Conservation (phyloP, 352 stramenopile genomes). For the Globisporangium nagaii region DNA sequence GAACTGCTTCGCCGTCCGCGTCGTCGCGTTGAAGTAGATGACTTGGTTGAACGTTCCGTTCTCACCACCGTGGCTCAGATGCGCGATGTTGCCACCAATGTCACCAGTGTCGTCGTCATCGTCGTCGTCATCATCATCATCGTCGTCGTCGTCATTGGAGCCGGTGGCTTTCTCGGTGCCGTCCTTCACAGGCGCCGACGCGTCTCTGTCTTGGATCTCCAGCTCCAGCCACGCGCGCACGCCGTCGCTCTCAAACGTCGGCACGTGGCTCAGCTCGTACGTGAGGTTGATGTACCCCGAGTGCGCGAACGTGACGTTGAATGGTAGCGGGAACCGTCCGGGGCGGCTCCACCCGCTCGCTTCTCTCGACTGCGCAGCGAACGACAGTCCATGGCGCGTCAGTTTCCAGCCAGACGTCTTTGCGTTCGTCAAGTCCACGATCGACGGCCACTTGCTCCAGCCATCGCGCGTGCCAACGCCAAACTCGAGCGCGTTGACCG, state of each 20-base stretch:
- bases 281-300: conserved; percentile 58
- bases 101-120: conserved; percentile 19
- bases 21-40: conserved; percentile 51
- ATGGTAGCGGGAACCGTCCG: conserved; percentile 38
- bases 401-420: conserved; percentile 56
- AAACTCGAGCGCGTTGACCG: conserved; percentile 48
- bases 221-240: conserved; percentile 68
- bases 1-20: conserved; percentile 39
- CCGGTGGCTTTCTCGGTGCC: neutral
- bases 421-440: conserved; percentile 38
- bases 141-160: neutral
- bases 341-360: conserved; percentile 16
- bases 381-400: conserved; percentile 50
- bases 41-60: conserved; percentile 62
- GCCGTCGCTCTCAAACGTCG: conserved; percentile 54
- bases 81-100: conserved; percentile 27
- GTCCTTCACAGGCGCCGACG: conserved; percentile 6
- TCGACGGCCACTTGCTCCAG: conserved; percentile 52
- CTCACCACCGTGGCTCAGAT: conserved; percentile 53
- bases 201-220: conserved; percentile 32
- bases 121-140: conserved; percentile 15
- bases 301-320: conserved; percentile 50
- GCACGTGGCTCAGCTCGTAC: conserved; percentile 55
- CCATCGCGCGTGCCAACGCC: conserved; percentile 42
- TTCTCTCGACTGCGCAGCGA: conserved; percentile 20